A percentile compares a stretch with the other conserved stretches of the same genome.
Conservation (phyloP, 305 asterid species). For the Euphrasia arctica region DNA sequence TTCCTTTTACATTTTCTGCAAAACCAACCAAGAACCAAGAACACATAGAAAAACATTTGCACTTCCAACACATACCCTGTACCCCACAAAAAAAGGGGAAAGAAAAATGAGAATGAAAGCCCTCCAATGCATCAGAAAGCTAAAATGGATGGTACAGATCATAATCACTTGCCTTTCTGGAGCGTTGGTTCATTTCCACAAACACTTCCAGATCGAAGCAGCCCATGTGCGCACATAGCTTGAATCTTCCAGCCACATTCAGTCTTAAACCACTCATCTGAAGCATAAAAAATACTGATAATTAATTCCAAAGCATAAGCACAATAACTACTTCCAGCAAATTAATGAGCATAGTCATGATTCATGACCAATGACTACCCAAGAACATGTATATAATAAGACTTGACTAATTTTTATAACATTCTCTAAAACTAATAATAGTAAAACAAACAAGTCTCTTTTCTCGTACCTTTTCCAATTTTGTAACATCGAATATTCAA, state of each 20-base stretch:
- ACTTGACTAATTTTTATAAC: background rate
- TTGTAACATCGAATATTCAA: constrained; percentile 9
- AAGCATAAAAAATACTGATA: constrained; percentile 24
- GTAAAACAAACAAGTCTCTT: background rate
- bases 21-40: background rate
- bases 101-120: background rate
- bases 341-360: background rate
- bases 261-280: constrained; percentile 98
- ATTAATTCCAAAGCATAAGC: constrained; percentile 22
- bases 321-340: constrained; percentile 1
- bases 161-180: constrained; percentile 84
- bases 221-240: constrained; percentile 93
- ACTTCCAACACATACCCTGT: background rate
- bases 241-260: constrained; percentile 97
- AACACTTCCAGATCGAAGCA: constrained; percentile 95
- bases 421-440: constrained; percentile 1
- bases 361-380: background rate
- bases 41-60: background rate
- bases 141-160: constrained; percentile 4
- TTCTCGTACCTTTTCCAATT: background rate
- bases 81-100: background rate
- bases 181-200: constrained; percentile 96
- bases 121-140: constrained; percentile 5
- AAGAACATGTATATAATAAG: constrained; percentile 6
- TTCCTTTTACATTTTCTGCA: constrained; percentile 1